Evolutionary conservation across 345 rosid species (phyloP).

Genomic region (Bruguiera gymnorhiza): DNA sequence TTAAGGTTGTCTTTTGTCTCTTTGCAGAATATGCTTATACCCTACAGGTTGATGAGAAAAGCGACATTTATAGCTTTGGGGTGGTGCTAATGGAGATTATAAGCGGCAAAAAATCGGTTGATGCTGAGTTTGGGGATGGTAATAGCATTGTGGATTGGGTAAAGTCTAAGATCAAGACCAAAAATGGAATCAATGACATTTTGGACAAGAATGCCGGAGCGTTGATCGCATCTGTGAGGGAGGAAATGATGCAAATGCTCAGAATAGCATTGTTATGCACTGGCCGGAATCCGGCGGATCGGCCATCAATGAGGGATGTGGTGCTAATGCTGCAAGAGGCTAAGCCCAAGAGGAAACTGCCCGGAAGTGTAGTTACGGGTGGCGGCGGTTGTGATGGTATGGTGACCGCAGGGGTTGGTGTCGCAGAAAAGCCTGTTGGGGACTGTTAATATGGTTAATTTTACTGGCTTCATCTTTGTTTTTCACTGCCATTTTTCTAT

Average conservation of each 20-base stretch:
- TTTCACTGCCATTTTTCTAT: not conserved
- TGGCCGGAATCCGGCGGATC: slow-evolving; percentile 68
- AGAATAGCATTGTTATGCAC: slow-evolving; percentile 85
- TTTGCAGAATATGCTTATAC: slow-evolving; percentile 87
- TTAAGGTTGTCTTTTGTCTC: not conserved
- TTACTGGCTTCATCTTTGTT: slow-evolving; percentile 17
- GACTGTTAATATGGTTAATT: slow-evolving; percentile 50
- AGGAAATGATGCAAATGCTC: slow-evolving; percentile 93
- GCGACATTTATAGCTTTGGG: slow-evolving; percentile 91
- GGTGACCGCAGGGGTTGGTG: slow-evolving; percentile 20
- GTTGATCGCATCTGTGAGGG: slow-evolving; percentile 55
- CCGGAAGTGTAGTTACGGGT: slow-evolving; percentile 26
- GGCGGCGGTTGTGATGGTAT: slow-evolving; percentile 15
- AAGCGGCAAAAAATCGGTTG: slow-evolving; percentile 77
- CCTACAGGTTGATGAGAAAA: slow-evolving; percentile 89
- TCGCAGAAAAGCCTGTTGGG: slow-evolving; percentile 37
- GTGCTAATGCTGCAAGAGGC: slow-evolving; percentile 89
- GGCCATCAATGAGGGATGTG: slow-evolving; percentile 97
- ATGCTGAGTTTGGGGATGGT: slow-evolving; percentile 89
- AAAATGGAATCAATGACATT: slow-evolving; percentile 56
- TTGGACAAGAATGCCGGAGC: slow-evolving; percentile 77
- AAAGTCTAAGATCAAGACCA: slow-evolving; percentile 62
- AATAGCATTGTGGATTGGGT: slow-evolving; percentile 97
- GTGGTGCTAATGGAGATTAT: slow-evolving; percentile 86
- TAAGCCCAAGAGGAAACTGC: slow-evolving; percentile 73